Conservation (phyloP, 192 early-diverging fungal genomes). For the Backusella parvicylindrica region DNA sequence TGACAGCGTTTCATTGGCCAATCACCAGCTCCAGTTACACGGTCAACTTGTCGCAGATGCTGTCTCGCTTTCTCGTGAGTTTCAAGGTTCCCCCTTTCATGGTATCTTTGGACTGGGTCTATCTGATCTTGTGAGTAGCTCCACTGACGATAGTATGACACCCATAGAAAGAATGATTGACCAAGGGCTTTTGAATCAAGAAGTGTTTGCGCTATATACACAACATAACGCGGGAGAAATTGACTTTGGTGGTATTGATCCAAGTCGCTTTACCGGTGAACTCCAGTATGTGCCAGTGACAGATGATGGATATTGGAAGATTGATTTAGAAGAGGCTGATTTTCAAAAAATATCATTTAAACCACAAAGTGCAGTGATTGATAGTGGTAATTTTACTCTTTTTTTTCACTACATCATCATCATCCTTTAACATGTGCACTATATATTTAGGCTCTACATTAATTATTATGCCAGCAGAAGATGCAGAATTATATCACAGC, state of each 20-base stretch:
- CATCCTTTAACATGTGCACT: not conserved
- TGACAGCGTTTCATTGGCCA: constrained; percentile 18
- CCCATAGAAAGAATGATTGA: constrained; percentile 23
- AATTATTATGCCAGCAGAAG: constrained; percentile 38
- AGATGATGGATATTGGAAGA: constrained; percentile 55
- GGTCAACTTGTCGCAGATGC: constrained; percentile 13
- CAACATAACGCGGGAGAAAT: constrained; percentile 19
- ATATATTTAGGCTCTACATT: constrained; percentile 34
- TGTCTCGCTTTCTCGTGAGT: constrained; percentile 12
- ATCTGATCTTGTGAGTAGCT: constrained; percentile 4
- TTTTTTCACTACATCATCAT: too few species aligned
- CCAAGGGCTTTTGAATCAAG: not conserved
- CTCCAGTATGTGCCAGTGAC: constrained; percentile 48
- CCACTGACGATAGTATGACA: not conserved
- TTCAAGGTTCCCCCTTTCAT: constrained; percentile 23
- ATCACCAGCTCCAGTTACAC: not conserved
- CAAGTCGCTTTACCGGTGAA: constrained; percentile 46
- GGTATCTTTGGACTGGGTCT: constrained; percentile 27
- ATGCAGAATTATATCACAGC: constrained; percentile 39
- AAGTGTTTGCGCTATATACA: constrained; percentile 22
- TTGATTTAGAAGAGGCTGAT: constrained; percentile 33
- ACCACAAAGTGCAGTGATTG: constrained; percentile 33
- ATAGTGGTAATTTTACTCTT: constrained; percentile 37
- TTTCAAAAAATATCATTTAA: constrained; percentile 21
- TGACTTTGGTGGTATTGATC: constrained; percentile 50